These are phyloP conservation scores for Epicoccum nigrum DNA, from an alignment of 2,329 filamentous ascomycete species.

Conservation along the genomic window DNA sequence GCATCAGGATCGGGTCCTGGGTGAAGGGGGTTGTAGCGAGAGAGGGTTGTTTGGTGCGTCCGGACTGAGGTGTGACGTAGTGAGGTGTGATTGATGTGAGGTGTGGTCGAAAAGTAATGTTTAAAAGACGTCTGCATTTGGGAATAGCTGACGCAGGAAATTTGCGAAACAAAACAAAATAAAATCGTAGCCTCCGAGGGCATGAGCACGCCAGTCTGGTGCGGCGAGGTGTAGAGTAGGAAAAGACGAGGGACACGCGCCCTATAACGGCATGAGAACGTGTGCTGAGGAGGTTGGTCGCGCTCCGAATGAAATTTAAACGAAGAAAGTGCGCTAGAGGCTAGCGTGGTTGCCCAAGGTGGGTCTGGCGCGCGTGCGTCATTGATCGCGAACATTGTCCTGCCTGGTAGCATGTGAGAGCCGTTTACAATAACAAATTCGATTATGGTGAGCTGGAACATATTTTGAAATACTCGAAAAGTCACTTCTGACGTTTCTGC, in stretches of 20 bases:
- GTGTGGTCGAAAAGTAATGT: background rate
- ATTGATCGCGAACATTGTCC: conserved; percentile 22
- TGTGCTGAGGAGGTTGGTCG: conserved; percentile 17
- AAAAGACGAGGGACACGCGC: conserved; percentile 4
- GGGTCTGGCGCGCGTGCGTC: conserved; percentile 23
- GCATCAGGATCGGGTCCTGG: background rate
- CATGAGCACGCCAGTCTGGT: conserved; percentile 8
- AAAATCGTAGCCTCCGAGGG: conserved; percentile 6
- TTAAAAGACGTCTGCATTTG: conserved; percentile 1
- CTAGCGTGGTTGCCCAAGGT: background rate
- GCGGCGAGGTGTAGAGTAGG: conserved; percentile 9
- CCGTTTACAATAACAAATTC: background rate
- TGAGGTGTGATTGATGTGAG: background rate
- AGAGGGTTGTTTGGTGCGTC: background rate
- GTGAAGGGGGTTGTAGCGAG: background rate
- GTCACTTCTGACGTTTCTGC: background rate
- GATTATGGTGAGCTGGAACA: conserved; percentile 25
- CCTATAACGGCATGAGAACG: conserved; percentile 12
- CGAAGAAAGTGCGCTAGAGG: conserved; percentile 4
- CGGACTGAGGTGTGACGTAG: background rate
- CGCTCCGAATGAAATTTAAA: conserved; percentile 10
- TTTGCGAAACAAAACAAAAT: background rate
- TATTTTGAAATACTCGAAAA: background rate
- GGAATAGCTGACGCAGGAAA: background rate
- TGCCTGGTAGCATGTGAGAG: conserved; percentile 3